phyloP scores from a whole-genome alignment of 345 rosid species.

The Passiflora organensis region DNA sequence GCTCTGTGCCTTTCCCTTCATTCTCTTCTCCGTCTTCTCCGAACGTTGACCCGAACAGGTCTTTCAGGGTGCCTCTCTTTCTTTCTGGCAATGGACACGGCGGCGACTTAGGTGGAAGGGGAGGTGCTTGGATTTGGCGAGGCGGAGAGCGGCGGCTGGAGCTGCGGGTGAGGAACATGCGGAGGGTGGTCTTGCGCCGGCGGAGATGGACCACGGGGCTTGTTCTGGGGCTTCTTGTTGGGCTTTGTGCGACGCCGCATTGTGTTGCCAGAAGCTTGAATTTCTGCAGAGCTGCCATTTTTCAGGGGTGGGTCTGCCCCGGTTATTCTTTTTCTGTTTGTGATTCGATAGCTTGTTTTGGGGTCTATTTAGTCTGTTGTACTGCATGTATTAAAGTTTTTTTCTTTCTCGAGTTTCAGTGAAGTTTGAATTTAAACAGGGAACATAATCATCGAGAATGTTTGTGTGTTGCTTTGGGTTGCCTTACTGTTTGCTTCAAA shows the following conservation, averaged over 20 bases:
- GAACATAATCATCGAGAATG: conserved; percentile 6
- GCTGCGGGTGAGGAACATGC: conserved; percentile 61
- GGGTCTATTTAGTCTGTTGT: neutral
- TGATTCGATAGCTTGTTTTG: neutral
- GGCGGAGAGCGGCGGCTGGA: conserved; percentile 31
- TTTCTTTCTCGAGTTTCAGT: neutral
- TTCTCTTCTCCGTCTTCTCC: conserved; percentile 16
- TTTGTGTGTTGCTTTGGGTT: conserved; percentile 10
- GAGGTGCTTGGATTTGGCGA: conserved; percentile 18
- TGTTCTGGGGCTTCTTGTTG: conserved; percentile 71
- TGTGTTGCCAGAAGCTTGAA: conserved; percentile 82
- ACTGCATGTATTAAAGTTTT: neutral
- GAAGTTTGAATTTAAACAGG: conserved; percentile 6
- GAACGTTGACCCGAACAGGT: conserved; percentile 48
- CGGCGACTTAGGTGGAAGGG: neutral
- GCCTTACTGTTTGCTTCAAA: conserved; percentile 19
- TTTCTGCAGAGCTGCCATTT: conserved; percentile 75
- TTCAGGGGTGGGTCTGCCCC: neutral
- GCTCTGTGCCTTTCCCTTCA: conserved; percentile 15
- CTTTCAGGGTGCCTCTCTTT: conserved; percentile 47
- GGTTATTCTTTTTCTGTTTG: conserved; percentile 5
- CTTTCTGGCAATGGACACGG: conserved; percentile 22
- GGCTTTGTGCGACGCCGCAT: conserved; percentile 75
- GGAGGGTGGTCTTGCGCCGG: conserved; percentile 62
- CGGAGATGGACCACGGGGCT: conserved; percentile 69